Evolutionary conservation across 202 grass and related monocot species (phyloP), one percentile per base, ranked within the genome.

Genomic region (Elaeis oleifera): DNA sequence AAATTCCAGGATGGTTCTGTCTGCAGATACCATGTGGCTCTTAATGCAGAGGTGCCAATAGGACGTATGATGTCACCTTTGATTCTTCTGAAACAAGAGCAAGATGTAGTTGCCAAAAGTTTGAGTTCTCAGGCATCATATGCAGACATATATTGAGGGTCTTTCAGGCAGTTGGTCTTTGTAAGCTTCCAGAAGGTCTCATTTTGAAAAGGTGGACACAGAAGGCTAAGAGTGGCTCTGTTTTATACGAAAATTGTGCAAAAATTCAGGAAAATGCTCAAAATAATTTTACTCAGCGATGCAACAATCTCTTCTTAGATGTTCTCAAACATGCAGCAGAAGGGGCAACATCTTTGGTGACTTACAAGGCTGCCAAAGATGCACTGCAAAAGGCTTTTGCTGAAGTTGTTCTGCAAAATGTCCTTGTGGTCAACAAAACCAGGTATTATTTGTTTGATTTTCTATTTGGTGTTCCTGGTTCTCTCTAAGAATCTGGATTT

Each of bases 271-370:
- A 22, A 63, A 83, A 64, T 17, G 63, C 49, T 53, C 21, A 68
- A 64, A 72, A 61, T 31, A 3, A 51, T 48, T 69, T 74, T 59
- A 68, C 55, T 64, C 77, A 69, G 75, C 55, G 73, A 3, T 73
- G 74, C 59, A 71, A 89, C 71, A 78, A 89, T 81, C 69, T 89
- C 23, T 76, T 65, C 60, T 63, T 53, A 56, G 74, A 89, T 73
- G 78, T 71, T 44, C 75, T 78, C 29, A 73, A 61, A 24, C 69
- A 81, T 67, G 78, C 85, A 0, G 81, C 84, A 48, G 81, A 84
- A 60, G 81, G 77, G 17, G 60, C 85, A 20, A 78, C 70, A 70
- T 78, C 77, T 53, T 52, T 44, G 51, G 65, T 64, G 22, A 74
- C 84, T 26, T 84, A 79, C 74, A 79, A 73, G 59, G 72, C 39